Base-by-base conservation (phyloP, 2,329 filamentous ascomycete genomes). In the Aaosphaeria arxii region DNA sequence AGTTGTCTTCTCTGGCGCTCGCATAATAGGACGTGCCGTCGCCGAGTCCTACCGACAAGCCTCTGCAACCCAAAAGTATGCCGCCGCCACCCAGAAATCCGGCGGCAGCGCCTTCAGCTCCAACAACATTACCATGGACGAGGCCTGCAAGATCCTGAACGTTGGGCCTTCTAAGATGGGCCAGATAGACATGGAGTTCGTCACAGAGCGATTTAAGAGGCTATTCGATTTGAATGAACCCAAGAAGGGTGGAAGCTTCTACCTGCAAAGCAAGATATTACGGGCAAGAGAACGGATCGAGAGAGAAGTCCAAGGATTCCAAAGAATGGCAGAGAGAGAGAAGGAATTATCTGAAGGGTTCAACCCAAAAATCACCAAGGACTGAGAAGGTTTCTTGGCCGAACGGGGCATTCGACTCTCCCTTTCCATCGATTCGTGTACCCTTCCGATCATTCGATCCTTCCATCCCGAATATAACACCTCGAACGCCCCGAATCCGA, bases 71-170 rank as follows among this genome's bases (percentile, higher is more conserved):
- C 88, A 87, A 54, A 83, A 88, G 70, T 94, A 95, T 72, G 85
- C 87, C 59, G 86, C 86, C 56, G 84, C 88, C 45, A 87, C 87
- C 63, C 80, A 81, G 57, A 73, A 73, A 70, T 80, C 81, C 57
- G 73, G 73, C 71, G 58, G 69, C 44, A 81, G 81, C 57, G 79
- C 81, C 52, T 79, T 82, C 51, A 71, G 80, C 4, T 78, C 84
- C 9, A 82, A 83, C 5, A 89, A 91, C 67, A 87, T 97, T 73
- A 94, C 91, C 6, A 85, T 99, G 63, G 90, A 96, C 59, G 94
- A 99, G 78, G 94, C 94, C 46, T 97, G 91, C 82, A 89, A 91
- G 74, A 96, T 99, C 66, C 82, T 99, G 54, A 95, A 99, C 71
- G 91, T 99, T 59, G 89, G 92, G 71, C 89, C 91, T 35, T 91